Evolutionary conservation across 257 asterid genomes (phyloP).

Genomic region (Petrea volubilis): DNA sequence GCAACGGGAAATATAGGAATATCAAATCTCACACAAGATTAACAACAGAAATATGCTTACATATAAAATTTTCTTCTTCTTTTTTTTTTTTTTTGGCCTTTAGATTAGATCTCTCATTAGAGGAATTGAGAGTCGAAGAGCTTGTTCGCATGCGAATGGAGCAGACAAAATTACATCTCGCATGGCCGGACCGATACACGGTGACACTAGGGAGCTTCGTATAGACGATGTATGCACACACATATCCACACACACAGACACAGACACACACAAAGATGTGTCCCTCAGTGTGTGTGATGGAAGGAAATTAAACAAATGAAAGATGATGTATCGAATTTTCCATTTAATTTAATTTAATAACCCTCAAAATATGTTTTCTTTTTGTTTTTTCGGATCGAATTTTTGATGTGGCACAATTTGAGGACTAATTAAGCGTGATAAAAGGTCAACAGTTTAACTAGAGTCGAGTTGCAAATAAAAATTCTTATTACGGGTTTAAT

Average conservation of each 20-base stretch:
- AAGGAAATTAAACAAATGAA: conserved; percentile 2
- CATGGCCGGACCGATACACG: conserved; percentile 20
- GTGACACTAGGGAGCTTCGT: conserved; percentile 35
- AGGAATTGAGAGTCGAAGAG: conserved; percentile 26
- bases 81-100: neutral
- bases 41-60: conserved; percentile 35
- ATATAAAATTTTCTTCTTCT: conserved; percentile 10
- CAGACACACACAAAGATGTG: conserved; percentile 23
- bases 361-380: too few relatives aligned
- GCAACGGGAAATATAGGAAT: conserved; percentile 21
- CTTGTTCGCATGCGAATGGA: conserved; percentile 34
- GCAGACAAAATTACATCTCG: conserved; percentile 39
- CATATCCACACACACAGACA: neutral
- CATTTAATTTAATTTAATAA: too few relatives aligned
- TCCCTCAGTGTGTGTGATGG: conserved; percentile 8
- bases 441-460: too few relatives aligned
- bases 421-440: too few relatives aligned
- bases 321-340: too few relatives aligned
- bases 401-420: too few relatives aligned
- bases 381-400: too few relatives aligned
- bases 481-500: too few relatives aligned
- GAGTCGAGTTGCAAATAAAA: too few relatives aligned
- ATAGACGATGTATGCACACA: conserved; percentile 31
- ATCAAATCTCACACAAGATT: conserved; percentile 16
- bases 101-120: conserved; percentile 39